These are phyloP conservation scores for Candida buenavistaensis DNA, from an alignment of 1,139 yeast genomes.

Conservation along the genomic window DNA sequence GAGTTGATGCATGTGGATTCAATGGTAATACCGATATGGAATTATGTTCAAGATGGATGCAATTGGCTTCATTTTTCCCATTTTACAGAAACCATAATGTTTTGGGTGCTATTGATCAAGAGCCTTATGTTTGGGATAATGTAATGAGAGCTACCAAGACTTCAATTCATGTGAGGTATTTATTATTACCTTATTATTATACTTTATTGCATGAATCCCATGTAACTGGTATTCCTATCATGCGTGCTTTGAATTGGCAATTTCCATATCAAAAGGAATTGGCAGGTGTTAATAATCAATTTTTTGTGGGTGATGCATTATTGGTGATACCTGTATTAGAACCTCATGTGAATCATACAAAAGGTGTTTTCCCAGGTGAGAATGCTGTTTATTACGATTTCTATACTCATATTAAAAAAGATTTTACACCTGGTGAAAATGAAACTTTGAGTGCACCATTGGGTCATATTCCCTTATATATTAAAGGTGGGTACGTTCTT, in stretches of 20 bases:
- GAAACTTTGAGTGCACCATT: slow-evolving; percentile 23
- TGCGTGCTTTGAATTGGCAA: slow-evolving; percentile 23
- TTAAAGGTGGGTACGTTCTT: slow-evolving; percentile 22
- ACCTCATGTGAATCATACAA: slow-evolving; percentile 22
- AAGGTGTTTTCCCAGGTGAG: slow-evolving; percentile 27
- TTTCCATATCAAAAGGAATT: slow-evolving; percentile 20
- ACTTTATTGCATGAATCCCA: slow-evolving; percentile 23
- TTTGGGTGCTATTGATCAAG: slow-evolving; percentile 22
- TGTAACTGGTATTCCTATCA: slow-evolving; percentile 21
- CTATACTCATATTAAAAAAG: slow-evolving; percentile 25
- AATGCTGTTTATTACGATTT: slow-evolving; percentile 32
- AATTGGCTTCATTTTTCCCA: slow-evolving; percentile 25
- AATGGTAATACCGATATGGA: slow-evolving; percentile 23
- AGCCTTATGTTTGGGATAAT: slow-evolving; percentile 23
- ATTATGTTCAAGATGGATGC: slow-evolving; percentile 28
- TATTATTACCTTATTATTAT: slow-evolving; percentile 23
- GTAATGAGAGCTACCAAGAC: slow-evolving; percentile 21
- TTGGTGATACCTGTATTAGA: slow-evolving; percentile 25
- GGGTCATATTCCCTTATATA: slow-evolving; percentile 23
- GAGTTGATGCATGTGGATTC: slow-evolving; percentile 26
- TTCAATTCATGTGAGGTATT: slow-evolving; percentile 21
- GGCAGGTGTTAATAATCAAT: slow-evolving; percentile 21
- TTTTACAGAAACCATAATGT: slow-evolving; percentile 25
- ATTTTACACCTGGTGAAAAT: slow-evolving; percentile 21
- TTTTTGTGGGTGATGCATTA: slow-evolving; percentile 26